Conservation (phyloP, 371 early-diverging fungal species). For the Mucor mucedo region DNA sequence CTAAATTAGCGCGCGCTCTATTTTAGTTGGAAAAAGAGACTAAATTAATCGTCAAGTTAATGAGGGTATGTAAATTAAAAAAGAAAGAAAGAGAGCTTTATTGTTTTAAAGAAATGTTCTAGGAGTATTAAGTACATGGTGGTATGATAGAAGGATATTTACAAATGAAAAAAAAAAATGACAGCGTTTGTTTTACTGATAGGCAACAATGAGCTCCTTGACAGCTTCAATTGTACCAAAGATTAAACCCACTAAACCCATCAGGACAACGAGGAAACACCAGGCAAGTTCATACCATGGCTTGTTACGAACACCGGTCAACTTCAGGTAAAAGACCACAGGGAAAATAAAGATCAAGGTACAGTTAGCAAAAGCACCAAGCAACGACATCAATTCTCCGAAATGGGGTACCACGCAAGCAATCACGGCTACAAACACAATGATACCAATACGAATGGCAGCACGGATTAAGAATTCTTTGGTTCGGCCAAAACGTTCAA, state of each 20-base stretch:
- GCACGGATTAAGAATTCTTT: constrained; percentile 62
- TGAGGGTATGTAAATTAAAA: background rate
- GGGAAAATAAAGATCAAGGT: constrained; percentile 84
- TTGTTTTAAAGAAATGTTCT: background rate
- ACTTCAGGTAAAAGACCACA: constrained; percentile 72
- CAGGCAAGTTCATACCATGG: constrained; percentile 58
- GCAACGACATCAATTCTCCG: constrained; percentile 77
- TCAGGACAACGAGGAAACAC: constrained; percentile 58
- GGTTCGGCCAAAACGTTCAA: constrained; percentile 49
- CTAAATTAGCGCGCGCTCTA: too few species aligned
- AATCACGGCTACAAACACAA: constrained; percentile 53
- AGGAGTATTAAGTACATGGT: background rate
- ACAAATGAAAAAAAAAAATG: background rate
- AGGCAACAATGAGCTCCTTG: constrained; percentile 47
- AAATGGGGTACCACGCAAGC: constrained; percentile 82
- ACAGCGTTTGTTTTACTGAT: background rate
- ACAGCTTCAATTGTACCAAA: constrained; percentile 80
- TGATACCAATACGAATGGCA: constrained; percentile 57
- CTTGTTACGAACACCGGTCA: constrained; percentile 54
- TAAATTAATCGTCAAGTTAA: too few species aligned
- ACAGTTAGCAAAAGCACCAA: constrained; percentile 81
- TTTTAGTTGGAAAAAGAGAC: too few species aligned
- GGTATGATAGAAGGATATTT: background rate
- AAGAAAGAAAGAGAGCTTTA: background rate
- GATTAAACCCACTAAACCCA: constrained; percentile 73